Percentiles rank a stretch among this genome's conserved stretches.
Conservation (phyloP, 2,329 filamentous ascomycete species). For the Scedosporium dehoogii region DNA sequence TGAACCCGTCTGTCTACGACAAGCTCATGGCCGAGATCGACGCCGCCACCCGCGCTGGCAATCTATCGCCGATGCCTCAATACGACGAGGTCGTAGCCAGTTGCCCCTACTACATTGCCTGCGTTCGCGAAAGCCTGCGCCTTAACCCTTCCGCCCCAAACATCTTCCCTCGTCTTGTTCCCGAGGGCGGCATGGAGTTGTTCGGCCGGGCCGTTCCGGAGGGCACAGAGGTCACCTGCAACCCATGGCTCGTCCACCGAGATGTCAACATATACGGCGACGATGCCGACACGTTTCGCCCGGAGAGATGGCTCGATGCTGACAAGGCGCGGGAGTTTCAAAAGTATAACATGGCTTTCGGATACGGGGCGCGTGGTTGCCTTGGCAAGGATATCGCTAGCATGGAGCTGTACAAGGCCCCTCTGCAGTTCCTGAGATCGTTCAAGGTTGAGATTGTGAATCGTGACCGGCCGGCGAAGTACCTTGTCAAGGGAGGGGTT, state of each 20-base stretch:
- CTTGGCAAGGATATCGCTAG: conserved; percentile 39
- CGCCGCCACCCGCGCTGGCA: conserved; percentile 17
- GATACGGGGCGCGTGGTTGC: conserved; percentile 36
- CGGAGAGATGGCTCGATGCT: conserved; percentile 37
- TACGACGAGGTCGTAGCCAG: conserved; percentile 30
- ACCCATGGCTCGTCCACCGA: conserved; percentile 36
- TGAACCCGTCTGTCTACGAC: conserved; percentile 33
- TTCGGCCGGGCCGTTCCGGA: conserved; percentile 22
- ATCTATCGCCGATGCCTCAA: conserved; percentile 23
- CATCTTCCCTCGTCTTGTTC: conserved; percentile 35
- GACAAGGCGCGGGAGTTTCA: conserved; percentile 29
- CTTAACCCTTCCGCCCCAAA: conserved; percentile 40
- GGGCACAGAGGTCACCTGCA: conserved; percentile 31
- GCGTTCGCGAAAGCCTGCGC: conserved; percentile 39
- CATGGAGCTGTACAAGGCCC: conserved; percentile 41
- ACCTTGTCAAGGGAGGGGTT: conserved; percentile 30
- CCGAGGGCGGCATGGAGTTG: conserved; percentile 20
- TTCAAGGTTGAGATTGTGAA: conserved; percentile 23
- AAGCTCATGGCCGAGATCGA: conserved; percentile 40
- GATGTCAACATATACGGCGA: conserved; percentile 27
- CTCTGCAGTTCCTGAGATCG: conserved; percentile 29
- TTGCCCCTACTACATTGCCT: conserved; percentile 37
- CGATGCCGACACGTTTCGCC: conserved; percentile 34
- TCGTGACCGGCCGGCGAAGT: conserved; percentile 20
- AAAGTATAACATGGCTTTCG: conserved; percentile 39